phyloP scores from a whole-genome alignment of 2,329 filamentous ascomycete species.

The Microcyclospora tardicrescens region DNA sequence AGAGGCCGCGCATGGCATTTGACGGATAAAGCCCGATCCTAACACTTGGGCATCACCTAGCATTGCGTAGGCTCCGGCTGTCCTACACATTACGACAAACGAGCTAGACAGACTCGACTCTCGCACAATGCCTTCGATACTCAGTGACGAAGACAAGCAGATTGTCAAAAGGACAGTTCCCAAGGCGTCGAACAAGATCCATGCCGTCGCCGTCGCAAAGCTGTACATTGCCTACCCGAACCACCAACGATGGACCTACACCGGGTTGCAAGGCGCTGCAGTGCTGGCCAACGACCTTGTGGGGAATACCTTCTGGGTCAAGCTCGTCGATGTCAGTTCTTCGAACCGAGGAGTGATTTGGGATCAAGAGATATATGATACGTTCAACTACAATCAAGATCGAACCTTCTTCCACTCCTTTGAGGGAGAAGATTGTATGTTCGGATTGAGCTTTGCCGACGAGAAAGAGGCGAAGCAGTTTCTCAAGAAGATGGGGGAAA shows the following conservation, averaged over 20 bases:
- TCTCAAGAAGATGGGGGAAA: slow-evolving; percentile 91
- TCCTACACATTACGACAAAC: too few relatives aligned
- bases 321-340: slow-evolving; percentile 90
- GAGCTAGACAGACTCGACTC: background rate
- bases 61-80: too few relatives aligned
- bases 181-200: slow-evolving; percentile 93
- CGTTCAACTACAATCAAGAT: slow-evolving; percentile 90
- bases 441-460: slow-evolving; percentile 82
- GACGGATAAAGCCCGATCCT: too few relatives aligned
- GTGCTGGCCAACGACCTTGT: slow-evolving; percentile 90
- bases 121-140: slow-evolving; percentile 35
- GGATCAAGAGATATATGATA: slow-evolving; percentile 97
- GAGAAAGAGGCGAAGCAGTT: slow-evolving; percentile 97
- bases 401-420: slow-evolving; percentile 97
- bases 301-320: slow-evolving; percentile 92
- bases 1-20: too few relatives aligned
- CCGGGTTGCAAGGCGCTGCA: slow-evolving; percentile 78
- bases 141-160: slow-evolving; percentile 89
- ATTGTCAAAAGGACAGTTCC: slow-evolving; percentile 90
- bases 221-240: slow-evolving; percentile 89
- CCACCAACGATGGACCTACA: slow-evolving; percentile 79
- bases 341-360: slow-evolving; percentile 76
- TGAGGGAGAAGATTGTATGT: slow-evolving; percentile 83
- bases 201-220: slow-evolving; percentile 82
- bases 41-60: too few relatives aligned